Base-by-base conservation (phyloP, 2,329 filamentous ascomycete species). In the Metarhizium brunneum region DNA sequence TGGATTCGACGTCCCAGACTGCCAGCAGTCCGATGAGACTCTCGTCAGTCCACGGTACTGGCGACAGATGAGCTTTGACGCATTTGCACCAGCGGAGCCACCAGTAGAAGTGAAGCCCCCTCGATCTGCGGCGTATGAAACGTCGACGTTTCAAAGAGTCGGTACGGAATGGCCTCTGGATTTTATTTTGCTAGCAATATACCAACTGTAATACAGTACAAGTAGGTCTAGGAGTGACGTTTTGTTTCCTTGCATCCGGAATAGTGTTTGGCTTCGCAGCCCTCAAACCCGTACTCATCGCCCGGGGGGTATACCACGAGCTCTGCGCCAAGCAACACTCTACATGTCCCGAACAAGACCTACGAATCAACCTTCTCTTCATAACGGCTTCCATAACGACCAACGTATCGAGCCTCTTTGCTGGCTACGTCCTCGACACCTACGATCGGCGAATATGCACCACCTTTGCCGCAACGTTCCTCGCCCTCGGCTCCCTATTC, bases 181-280 rank as follows among this genome's bases (percentile, higher is more conserved):
- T 8, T 43, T 43, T 3, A 1, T 14, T 2, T 14, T 1, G 6
- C 6, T 14, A n/a, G 13, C 11, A 43, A 6, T 16, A 43, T 16
- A n/a, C 40, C 38, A 38, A 20, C 11, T 0, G 8, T 1, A 36
- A 13, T 29, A 1, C 63, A 90, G 85, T 80, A 16, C 88, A 92
- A 71, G 82, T 92, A n/a, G 71, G 72, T 45, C 74, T 82, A 50
- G 86, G 85, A 6, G 83, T 89, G 1, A 63, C 88, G 11, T 88
- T 87, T 67, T 92, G 87, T 69, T 80, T 91, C 53, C 76, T 95
- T 50, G 84, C 88, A 3, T 85, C 90, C 1, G 91, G 89, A 0
- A 76, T 90, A 25, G 83, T 92, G 7, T 94, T 94, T 68, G 89
- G 90, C 29, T 94, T 90, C 68, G 89, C 89, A 6, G 88, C 89